Evolutionary conservation across 1,284 basidiomycete species (phyloP), one percentile per base, ranked within the genome.

Genomic region (Fomitopsis palustris): DNA sequence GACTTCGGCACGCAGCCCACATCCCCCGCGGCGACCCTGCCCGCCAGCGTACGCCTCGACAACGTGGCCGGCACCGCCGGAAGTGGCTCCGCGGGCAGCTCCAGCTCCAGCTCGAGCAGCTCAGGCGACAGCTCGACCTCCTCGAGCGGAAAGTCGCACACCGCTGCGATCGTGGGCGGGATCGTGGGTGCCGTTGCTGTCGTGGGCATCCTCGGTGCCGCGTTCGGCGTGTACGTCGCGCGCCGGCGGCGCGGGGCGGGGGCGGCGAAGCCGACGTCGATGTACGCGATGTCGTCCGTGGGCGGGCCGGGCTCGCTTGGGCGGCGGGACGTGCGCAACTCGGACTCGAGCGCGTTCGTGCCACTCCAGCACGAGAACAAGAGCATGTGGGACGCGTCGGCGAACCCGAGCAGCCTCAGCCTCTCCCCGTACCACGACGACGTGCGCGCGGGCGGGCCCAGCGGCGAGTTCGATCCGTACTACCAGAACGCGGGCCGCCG

Each of bases 1-100:
- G 76, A 85, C 62, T 79, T 96, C 33, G 92, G 85, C 49, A 72
- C 73, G 0, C 93, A 96, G 70, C 80, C 87, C 0, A 77, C 78
- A 0, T 61, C 67, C 6, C 65, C 76, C 0, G 78, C 74, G 6
- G 75, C 76, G 8, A 70, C 70, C 3, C 81, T 95, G 9, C 92
- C 92, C 1, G 67, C 69, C 5, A 83, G 68, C 62, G 74, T 81
- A 19, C 75, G 73, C 23, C 69, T 77, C 14, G 74, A 77, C 54
- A 74, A 71, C 23, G 78, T 74, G 2, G 67, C 70, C 19, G 82
- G 81, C 1, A 66, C 73, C 9, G 82, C 59, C 0, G 47, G 71
- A 5, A 14, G 31, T 21, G 31, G 41, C 4, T 43, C 52, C 14
- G 65, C 72, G 41, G 69, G 70, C 42, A 65, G 62, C 39, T 59